Conservation (phyloP, 768 basidiomycete species). For the Trametopsis cervina region DNA sequence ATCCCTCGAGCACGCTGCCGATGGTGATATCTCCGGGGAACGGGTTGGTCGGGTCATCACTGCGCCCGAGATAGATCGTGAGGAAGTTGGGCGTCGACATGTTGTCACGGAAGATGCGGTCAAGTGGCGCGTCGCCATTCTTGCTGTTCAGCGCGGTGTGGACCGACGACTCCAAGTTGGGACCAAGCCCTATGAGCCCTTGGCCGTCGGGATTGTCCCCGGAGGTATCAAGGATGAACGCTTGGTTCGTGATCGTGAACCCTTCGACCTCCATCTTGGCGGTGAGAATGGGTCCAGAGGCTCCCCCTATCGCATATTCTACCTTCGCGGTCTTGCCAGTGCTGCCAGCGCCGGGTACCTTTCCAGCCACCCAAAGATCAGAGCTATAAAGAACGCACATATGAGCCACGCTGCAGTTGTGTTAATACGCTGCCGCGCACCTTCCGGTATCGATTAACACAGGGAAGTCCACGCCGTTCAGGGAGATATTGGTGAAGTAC, state of each 20-base stretch:
- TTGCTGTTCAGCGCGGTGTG: constrained; percentile 12
- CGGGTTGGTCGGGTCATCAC: constrained; percentile 21
- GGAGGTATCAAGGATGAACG: constrained; percentile 19
- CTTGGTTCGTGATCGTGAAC: constrained; percentile 22
- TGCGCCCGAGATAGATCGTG: constrained; percentile 25
- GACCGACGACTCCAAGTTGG: constrained; percentile 22
- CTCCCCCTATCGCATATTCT: constrained; percentile 19
- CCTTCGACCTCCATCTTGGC: constrained; percentile 21
- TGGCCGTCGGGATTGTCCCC: constrained; percentile 15
- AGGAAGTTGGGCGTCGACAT: constrained; percentile 25
- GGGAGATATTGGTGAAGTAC: constrained; percentile 24
- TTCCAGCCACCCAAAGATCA: constrained; percentile 25
- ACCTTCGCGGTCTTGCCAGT: constrained; percentile 17
- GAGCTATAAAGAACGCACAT: constrained; percentile 15
- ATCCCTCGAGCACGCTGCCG: constrained; percentile 20
- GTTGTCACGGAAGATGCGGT: constrained; percentile 27
- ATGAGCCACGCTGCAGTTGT: not conserved
- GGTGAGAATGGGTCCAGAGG: constrained; percentile 19
- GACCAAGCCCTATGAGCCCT: constrained; percentile 28
- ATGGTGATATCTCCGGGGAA: constrained; percentile 27
- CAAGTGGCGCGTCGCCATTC: constrained; percentile 22
- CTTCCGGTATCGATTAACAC: constrained; percentile 29
- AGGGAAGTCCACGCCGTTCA: constrained; percentile 19
- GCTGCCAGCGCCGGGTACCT: constrained; percentile 17
- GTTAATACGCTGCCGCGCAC: constrained; percentile 11